Evolutionary conservation across 306 rosid genomes (phyloP), one percentile per base, ranked within the genome.

Genomic region (Trifolium fragiferum): DNA sequence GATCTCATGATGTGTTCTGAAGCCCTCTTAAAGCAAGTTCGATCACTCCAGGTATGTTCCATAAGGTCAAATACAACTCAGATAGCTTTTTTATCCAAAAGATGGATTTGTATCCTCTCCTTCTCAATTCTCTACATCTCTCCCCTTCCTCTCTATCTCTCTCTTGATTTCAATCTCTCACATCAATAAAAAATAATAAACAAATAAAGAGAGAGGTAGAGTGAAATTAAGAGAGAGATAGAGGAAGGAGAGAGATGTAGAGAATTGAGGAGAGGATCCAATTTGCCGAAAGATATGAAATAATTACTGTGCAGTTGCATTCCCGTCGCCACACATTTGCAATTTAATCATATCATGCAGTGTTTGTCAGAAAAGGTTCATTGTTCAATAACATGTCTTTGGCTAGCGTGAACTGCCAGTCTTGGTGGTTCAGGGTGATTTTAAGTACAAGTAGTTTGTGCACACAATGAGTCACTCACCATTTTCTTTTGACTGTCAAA

Each of bases 11-110:
- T 91, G 98, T 91, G 97, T 80, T 86, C 91, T 51, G 98, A 91
- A 84, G 96, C 98, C 46, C 92, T 92, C 47, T 78, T 94, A 73
- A 94, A 88, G 88, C 95, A 94, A 90, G 97, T 91, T 79, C 85
- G 98, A 83, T 90, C 97, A 80, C 93, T 90, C 81, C 97, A 91
- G 98, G 98, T 91, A 85, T 70, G 65, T 66, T 63, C 77, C 49
- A n/a, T 41, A 32, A 53, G 68, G 54, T 43, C 49, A 66, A 65
- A 62, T 37, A 63, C 40, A 46, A 57, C 53, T 46, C 62, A 23
- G 53, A 46, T 66, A 76, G 23, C 21, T 13, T 68, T 57, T 18
- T 18, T 61, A 35, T 16, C 8, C 5, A 6, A 78, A 33, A 47
- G 30, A 59, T 69, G n/a, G n/a, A n/a, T n/a, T n/a, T n/a, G n/a